Conservation (phyloP, 2,329 filamentous ascomycete genomes). For the Penicillium polonicum region DNA sequence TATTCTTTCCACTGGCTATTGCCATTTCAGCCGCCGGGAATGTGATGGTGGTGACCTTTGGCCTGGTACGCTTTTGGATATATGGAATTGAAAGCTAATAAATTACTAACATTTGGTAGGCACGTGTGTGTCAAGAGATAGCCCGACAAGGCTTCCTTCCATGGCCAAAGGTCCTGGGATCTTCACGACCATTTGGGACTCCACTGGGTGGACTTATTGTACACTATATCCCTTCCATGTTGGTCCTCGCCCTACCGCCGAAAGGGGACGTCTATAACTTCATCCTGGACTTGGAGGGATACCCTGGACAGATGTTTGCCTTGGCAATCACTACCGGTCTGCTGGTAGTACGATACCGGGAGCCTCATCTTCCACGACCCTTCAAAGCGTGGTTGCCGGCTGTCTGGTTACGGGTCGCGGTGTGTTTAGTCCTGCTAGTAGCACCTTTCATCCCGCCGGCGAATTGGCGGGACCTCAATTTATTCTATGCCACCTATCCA, state of each 20-base stretch:
- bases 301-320: constrained; percentile 62
- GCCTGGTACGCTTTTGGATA: constrained; percentile 52
- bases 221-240: constrained; percentile 65
- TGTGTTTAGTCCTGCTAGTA: constrained; percentile 57
- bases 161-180: constrained; percentile 59
- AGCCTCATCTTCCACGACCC: constrained; percentile 61
- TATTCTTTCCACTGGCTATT: constrained; percentile 62
- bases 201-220: constrained; percentile 67
- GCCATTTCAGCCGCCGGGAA: constrained; percentile 68
- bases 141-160: constrained; percentile 70
- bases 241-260: constrained; percentile 66
- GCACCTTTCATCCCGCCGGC: constrained; percentile 63
- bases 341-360: constrained; percentile 58
- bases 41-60: constrained; percentile 70
- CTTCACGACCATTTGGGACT: constrained; percentile 65
- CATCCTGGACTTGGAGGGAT: constrained; percentile 70
- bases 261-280: constrained; percentile 68
- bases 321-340: constrained; percentile 60
- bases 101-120: constrained; percentile 46
- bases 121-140: constrained; percentile 70
- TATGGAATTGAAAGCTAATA: not conserved
- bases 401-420: constrained; percentile 54
- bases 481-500: constrained; percentile 56
- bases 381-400: constrained; percentile 65
- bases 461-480: constrained; percentile 46